These are phyloP conservation scores for Nicotiana tomentosiformis DNA, from an alignment of 257 asterid species.

Conservation along the genomic window DNA sequence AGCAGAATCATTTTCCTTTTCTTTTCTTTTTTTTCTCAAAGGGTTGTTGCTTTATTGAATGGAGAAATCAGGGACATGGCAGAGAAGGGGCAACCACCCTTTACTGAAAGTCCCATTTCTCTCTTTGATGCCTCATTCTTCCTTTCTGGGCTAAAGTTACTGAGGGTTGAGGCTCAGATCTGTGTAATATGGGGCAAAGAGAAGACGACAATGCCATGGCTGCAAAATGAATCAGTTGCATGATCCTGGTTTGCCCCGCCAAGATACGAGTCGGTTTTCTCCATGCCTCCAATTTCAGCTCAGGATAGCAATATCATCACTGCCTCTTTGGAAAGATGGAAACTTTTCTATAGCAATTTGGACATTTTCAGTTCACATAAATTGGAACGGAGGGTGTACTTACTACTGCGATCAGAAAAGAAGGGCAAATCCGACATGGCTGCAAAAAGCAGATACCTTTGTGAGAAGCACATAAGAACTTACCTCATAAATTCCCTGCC, in stretches of 20 bases:
- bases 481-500: neutral
- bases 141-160: neutral
- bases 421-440: neutral
- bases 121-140: constrained; percentile 11
- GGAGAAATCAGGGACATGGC: constrained; percentile 19
- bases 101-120: constrained; percentile 10
- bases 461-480: neutral
- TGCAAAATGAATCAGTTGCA: neutral
- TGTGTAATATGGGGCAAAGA: neutral
- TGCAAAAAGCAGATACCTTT: neutral
- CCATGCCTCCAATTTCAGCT: neutral
- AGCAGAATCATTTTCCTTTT: no score
- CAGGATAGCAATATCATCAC: neutral
- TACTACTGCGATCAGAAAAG: no score
- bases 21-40: neutral
- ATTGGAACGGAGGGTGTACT: neutral
- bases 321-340: neutral
- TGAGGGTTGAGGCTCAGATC: neutral
- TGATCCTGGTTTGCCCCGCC: neutral
- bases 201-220: neutral
- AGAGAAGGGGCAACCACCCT: constrained; percentile 37
- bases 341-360: neutral
- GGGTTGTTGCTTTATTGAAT: neutral
- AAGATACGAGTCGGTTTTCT: neutral
- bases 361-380: neutral